phyloP scores from a whole-genome alignment of 345 rosid genomes.

The Anacardium occidentale region DNA sequence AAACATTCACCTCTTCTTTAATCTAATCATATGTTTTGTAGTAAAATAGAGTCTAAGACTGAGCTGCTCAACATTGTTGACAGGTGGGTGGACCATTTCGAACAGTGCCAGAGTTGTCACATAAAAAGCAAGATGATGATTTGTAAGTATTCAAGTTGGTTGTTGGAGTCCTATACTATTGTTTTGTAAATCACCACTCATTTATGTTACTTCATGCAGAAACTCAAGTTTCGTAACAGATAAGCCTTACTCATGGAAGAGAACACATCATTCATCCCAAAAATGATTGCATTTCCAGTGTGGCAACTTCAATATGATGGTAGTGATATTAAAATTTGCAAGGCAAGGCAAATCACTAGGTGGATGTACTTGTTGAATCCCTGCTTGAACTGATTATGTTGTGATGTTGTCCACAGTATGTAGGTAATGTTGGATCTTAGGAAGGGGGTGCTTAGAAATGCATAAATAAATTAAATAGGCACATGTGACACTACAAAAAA shows the following conservation, averaged over 20 bases:
- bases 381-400: slow-evolving; percentile 18
- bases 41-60: not conserved
- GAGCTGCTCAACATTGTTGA: slow-evolving; percentile 21
- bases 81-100: slow-evolving; percentile 52
- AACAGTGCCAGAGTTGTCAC: slow-evolving; percentile 46
- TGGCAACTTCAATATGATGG: not conserved
- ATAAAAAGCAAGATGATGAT: slow-evolving; percentile 46
- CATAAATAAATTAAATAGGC: too few relatives aligned
- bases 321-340: not conserved
- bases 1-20: too few relatives aligned
- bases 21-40: too few relatives aligned
- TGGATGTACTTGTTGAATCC: slow-evolving; percentile 19
- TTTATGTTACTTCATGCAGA: too few relatives aligned
- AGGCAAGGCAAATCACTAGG: slow-evolving; percentile 17
- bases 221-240: too few relatives aligned
- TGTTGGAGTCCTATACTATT: not conserved
- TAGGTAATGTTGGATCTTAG: slow-evolving; percentile 22
- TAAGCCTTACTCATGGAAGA: slow-evolving; percentile 38
- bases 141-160: slow-evolving; percentile 40
- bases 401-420: slow-evolving; percentile 31
- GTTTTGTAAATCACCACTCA: not conserved
- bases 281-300: slow-evolving; percentile 15
- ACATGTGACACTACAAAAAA: too few relatives aligned
- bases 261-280: slow-evolving; percentile 30
- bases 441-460: too few relatives aligned